Conservation (phyloP, 2,329 filamentous ascomycete genomes). For the Camptophora hylomeconis region DNA sequence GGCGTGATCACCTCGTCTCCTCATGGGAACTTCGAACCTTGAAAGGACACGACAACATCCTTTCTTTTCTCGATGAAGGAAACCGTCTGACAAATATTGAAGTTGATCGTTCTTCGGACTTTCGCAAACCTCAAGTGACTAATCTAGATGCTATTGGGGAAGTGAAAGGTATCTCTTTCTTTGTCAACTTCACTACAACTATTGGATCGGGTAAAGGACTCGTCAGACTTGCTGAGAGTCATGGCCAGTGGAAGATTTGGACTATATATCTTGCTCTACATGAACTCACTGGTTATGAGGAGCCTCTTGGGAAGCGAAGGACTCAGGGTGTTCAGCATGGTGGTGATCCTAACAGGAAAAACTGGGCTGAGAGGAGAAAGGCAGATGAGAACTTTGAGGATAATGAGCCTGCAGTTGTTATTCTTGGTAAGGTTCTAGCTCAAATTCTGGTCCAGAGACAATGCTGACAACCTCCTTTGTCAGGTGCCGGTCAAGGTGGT, state of each 20-base stretch:
- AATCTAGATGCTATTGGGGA: conserved; percentile 38
- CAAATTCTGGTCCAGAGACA: conserved; percentile 3
- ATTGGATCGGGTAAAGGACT: conserved; percentile 45
- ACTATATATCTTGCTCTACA: conserved; percentile 49
- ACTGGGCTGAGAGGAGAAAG: conserved; percentile 45
- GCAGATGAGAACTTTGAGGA: conserved; percentile 37
- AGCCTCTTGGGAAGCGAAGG: conserved; percentile 34
- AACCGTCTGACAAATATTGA: conserved; percentile 32
- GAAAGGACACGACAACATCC: conserved; percentile 32
- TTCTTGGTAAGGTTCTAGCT: conserved; percentile 47
- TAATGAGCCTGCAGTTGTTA: conserved; percentile 45
- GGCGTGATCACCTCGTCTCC: conserved; percentile 45
- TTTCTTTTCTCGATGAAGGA: conserved; percentile 22
- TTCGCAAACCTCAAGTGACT: conserved; percentile 31
- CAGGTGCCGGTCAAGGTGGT: conserved; percentile 49
- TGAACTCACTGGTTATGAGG: conserved; percentile 42
- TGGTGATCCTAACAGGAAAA: conserved; percentile 37
- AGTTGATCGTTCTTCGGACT: conserved; percentile 33
- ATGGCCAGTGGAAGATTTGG: conserved; percentile 46
- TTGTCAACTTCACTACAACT: conserved; percentile 40
- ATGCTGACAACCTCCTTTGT: conserved; percentile 4
- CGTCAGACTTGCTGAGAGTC: conserved; percentile 34
- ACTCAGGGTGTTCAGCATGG: conserved; percentile 46
- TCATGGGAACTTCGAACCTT: conserved; percentile 44
- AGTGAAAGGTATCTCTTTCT: conserved; percentile 43